These are phyloP conservation scores for Fragilariopsis cylindrus DNA, from an alignment of 108 stramenopile species.

Conservation along the genomic window DNA sequence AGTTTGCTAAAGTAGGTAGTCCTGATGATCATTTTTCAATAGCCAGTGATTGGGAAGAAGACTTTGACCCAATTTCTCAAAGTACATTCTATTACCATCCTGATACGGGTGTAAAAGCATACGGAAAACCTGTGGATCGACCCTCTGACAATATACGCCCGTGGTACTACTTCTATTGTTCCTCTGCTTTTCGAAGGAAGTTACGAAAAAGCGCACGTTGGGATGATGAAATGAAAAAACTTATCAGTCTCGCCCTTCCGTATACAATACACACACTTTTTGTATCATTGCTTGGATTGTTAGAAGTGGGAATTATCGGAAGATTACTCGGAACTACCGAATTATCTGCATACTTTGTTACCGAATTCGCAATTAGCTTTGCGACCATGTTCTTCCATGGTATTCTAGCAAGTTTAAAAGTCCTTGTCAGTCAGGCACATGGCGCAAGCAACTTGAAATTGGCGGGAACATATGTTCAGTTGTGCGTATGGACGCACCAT, in stretches of 20 bases:
- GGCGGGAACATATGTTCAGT: conserved; percentile 7
- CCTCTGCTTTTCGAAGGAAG: conserved; percentile 13
- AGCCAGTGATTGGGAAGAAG: conserved; percentile 10
- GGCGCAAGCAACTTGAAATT: conserved; percentile 1
- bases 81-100: not conserved
- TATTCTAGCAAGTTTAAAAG: conserved; percentile 14
- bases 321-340: conserved; percentile 4
- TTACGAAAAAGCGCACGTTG: conserved; percentile 3
- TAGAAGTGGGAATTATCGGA: conserved; percentile 7
- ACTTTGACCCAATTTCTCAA: conserved; percentile 1
- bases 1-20: not conserved
- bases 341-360: conserved; percentile 11
- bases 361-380: conserved; percentile 17
- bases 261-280: conserved; percentile 5
- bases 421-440: conserved; percentile 12
- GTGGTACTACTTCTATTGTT: conserved; percentile 5
- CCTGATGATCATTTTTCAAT: not conserved
- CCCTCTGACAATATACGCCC: not conserved
- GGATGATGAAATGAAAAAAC: conserved; percentile 15
- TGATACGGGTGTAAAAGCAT: not conserved
- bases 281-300: not conserved
- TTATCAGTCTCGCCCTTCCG: conserved; percentile 5
- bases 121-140: conserved; percentile 1
- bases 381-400: conserved; percentile 18
- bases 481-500: conserved; percentile 9